Evolutionary conservation across 495 filamentous ascomycete genomes (phyloP).

Genomic region (Annulohypoxylon stygium): DNA sequence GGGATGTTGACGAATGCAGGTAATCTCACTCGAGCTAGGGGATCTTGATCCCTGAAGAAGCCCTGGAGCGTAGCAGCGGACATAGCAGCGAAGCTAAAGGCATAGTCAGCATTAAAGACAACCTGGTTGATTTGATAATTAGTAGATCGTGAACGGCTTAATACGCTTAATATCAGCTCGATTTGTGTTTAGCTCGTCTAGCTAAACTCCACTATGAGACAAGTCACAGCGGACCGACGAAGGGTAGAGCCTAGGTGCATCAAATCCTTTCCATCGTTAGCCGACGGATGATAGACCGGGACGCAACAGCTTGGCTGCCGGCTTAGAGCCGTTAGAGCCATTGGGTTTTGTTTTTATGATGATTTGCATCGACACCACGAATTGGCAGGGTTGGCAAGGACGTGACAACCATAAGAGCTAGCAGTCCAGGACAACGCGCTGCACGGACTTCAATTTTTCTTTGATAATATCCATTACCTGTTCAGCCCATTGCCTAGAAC

Average conservation of each 20-base stretch:
- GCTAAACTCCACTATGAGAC: slow-evolving; percentile 27
- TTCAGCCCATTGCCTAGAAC: slow-evolving; percentile 11
- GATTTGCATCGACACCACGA: slow-evolving; percentile 44
- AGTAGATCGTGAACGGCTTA: slow-evolving; percentile 41
- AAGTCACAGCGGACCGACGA: slow-evolving; percentile 36
- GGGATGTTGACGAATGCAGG: slow-evolving; percentile 41
- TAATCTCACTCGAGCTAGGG: slow-evolving; percentile 41
- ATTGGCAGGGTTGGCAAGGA: slow-evolving; percentile 40
- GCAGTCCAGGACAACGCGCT: not conserved
- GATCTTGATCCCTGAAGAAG: slow-evolving; percentile 29
- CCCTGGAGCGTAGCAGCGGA: not conserved
- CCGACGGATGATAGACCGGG: slow-evolving; percentile 46
- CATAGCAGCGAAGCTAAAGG: slow-evolving; percentile 14
- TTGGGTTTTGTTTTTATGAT: slow-evolving; percentile 34
- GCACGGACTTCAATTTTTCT: slow-evolving; percentile 31
- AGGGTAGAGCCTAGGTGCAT: slow-evolving; percentile 26
- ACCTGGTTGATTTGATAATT: slow-evolving; percentile 30
- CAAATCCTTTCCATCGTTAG: slow-evolving; percentile 33
- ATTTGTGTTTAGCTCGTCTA: slow-evolving; percentile 31
- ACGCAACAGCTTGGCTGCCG: slow-evolving; percentile 49
- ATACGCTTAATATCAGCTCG: slow-evolving; percentile 35
- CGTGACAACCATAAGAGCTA: not conserved
- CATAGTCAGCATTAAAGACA: slow-evolving; percentile 29
- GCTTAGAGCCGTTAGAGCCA: slow-evolving; percentile 20
- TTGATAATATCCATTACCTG: not conserved